Evolutionary conservation across 75 land plant genomes (phyloP).

Genomic region (Pinus albicaulis): DNA sequence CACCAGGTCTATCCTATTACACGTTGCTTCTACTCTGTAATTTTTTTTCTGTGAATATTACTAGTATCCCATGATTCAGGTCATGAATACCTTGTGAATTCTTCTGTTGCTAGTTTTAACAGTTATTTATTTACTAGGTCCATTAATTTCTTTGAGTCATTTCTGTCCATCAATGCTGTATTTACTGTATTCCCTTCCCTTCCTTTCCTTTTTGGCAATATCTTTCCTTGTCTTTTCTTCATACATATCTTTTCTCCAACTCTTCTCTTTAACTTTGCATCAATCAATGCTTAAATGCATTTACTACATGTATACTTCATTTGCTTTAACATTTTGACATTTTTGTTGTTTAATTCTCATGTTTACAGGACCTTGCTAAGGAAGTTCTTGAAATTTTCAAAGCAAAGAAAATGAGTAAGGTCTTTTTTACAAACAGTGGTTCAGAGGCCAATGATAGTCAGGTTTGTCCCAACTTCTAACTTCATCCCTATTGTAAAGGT

Average conservation of each 20-base stretch:
- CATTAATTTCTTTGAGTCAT: background rate
- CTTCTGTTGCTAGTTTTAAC: too few relatives aligned
- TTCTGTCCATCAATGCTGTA: background rate
- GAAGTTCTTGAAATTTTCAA: slow-evolving; percentile 79
- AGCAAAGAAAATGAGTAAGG: slow-evolving; percentile 84
- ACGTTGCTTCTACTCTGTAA: too few relatives aligned
- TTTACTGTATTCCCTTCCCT: background rate
- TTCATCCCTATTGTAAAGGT: background rate
- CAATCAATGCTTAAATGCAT: background rate
- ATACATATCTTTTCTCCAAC: background rate
- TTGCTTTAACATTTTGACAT: background rate
- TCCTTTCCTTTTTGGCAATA: background rate
- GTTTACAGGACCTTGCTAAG: slow-evolving; percentile 83
- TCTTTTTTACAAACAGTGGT: slow-evolving; percentile 89
- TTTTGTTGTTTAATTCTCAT: background rate
- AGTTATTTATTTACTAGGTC: background rate
- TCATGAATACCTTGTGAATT: background rate
- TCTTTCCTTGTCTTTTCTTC: background rate
- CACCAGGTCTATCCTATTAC: background rate
- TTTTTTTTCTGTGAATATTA: too few relatives aligned
- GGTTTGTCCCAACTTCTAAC: slow-evolving; percentile 32
- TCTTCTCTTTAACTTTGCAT: background rate
- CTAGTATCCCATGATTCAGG: background rate
- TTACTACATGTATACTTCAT: background rate
- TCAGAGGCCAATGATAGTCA: slow-evolving; percentile 99